Evolutionary conservation across 805 yeast genomes (phyloP), one percentile per base, ranked within the genome.

Genomic region (Kazachstania kunashirensis): DNA sequence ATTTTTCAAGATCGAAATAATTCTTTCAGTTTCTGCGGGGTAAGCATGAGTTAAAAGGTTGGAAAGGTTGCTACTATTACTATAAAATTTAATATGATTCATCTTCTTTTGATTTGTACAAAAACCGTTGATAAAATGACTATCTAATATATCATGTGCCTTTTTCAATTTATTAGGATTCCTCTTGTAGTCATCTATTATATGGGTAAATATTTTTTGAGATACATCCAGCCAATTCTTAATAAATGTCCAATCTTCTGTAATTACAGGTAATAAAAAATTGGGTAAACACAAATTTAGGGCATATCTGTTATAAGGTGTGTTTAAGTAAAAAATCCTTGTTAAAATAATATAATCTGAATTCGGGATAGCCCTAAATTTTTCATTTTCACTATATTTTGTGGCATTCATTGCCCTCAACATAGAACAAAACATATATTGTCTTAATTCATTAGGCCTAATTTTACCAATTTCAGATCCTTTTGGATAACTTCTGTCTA

Each of bases 361-460:
- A 40, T 55, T 44, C 19, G 58, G 49, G 36, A 50, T 43, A 20
- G 45, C 33, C 43, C 57, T 43, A 42, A 52, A 45, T 38, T 51
- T 65, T 52, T 33, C 63, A 24, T 43, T 47, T 7, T 24, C 11
- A 25, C 46, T 45, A 19, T 46, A 50, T 39, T 29, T 30, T 4
- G 14, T 15, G 5, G 42, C 48, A 29, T 45, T 55, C 32, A 40
- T 56, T 39, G 46, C 53, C 42, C 58, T 53, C 41, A 65, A 48
- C 3, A 62, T 59, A 12, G 66, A 64, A 1, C 70, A 68, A 46
- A 65, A 65, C 39, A 62, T 59, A 35, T 61, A 56, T 19, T 64
- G 66, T 36, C 57, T 52, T 31, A 65, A 42, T 31, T 62, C 61
- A 37, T 46, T 53, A 2, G 49, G 50, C 29, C 61, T 47, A 17